Evolutionary conservation across 805 yeast genomes (phyloP).

Genomic region (Candida mattraensis): DNA sequence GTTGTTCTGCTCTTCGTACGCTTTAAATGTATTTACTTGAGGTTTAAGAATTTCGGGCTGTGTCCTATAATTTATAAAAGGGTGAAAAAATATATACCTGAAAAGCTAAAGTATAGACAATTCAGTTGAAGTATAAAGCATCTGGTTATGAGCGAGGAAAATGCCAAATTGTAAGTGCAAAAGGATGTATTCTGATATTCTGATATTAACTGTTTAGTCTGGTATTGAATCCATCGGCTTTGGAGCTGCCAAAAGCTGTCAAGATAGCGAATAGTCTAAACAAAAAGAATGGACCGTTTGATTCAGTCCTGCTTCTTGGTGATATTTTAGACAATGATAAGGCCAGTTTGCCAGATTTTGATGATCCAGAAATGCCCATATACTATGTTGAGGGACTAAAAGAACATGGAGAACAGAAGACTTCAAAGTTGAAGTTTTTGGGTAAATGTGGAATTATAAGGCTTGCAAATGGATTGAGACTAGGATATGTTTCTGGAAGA

Average conservation of each 20-base stretch:
- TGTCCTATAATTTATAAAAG: too few relatives aligned
- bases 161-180: conserved; percentile 4
- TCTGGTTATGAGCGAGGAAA: conserved; percentile 1
- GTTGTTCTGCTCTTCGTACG: too few relatives aligned
- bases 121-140: too few relatives aligned
- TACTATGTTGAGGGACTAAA: conserved; percentile 27
- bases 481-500: conserved; percentile 46
- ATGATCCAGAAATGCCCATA: conserved; percentile 25
- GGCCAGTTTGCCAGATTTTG: conserved; percentile 5
- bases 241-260: conserved; percentile 43
- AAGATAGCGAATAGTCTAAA: conserved; percentile 48
- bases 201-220: too few relatives aligned
- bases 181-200: neutral
- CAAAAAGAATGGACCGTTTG: conserved; percentile 66
- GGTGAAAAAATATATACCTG: neutral
- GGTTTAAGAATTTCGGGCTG: too few relatives aligned
- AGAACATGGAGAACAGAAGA: conserved; percentile 5
- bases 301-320: conserved; percentile 52
- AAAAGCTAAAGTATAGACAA: too few relatives aligned
- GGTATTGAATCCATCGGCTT: conserved; percentile 46
- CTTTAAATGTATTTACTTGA: too few relatives aligned
- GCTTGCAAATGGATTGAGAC: conserved; percentile 43
- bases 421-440: conserved; percentile 33
- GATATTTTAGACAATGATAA: conserved; percentile 32
- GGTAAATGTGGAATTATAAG: conserved; percentile 39